Evolutionary conservation across 306 rosid species (phyloP), one percentile per base, ranked within the genome.

Genomic region (Quercus glauca): DNA sequence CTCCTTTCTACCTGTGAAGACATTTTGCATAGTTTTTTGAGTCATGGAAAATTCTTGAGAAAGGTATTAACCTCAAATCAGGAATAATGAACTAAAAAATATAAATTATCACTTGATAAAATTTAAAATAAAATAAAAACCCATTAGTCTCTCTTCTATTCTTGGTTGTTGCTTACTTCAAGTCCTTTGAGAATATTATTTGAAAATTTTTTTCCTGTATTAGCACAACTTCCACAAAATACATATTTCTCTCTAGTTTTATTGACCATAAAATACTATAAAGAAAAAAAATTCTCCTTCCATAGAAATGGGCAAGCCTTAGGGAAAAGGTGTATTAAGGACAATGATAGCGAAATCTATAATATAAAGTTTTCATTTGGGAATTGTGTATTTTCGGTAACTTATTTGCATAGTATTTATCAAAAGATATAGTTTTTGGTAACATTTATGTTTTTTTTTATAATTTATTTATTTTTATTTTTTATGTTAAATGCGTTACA

Each of bases 1-100:
- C 83, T 86, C 88, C 98, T 89, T 77, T 87, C 89, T 71, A 87
- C 45, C 97, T 94, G 85, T 69, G 25, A 80, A 69, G 20, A 71
- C 37, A 82, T n/a, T n/a, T n/a, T 26, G 78, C 63, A 79, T 31
- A 70, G 25, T 41, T 37, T 51, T 79, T 52, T 29, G 45, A 67
- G 72, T 33, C 51, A 45, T 37, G 37, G 45, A 29, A 59, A 33
- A 69, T 41, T 58, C 49, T 1, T 5, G 10, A 41, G 21, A 51
- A 5, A 20, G n/a, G 52, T 67, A 35, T 67, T 21, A 67, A 31
- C 23, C 7, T 67, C 17, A 21, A 67, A 31, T 67, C 72, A 67
- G 72, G 25, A 19, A 67, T 67, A 35, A 4, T 33, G 12, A 67
- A 33, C n/a, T 31, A 60, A 60, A 60, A 25, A 23, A 8, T 41